Conservation (phyloP, 2,329 filamentous ascomycete genomes). For the Epichloe sp. region DNA sequence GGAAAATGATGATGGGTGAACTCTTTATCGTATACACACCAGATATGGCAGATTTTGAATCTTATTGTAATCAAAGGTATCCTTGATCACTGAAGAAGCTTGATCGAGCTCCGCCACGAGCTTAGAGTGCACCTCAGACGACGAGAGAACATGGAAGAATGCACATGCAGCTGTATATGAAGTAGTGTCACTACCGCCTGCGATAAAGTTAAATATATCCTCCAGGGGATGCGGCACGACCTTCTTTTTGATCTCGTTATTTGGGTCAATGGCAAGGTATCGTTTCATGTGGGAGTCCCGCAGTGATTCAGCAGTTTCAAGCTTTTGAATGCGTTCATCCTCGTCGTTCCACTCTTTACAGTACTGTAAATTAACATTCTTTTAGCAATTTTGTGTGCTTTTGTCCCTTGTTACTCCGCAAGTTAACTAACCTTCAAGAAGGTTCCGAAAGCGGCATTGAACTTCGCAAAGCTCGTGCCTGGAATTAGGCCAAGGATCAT, state of each 20-base stretch:
- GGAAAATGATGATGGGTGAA: neutral
- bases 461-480: neutral
- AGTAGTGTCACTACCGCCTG: neutral
- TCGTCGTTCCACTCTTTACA: neutral
- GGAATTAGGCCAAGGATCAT: neutral
- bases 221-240: neutral
- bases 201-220: slow-evolving; percentile 1
- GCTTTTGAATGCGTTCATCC: neutral
- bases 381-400: no score
- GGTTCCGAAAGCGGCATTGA: neutral
- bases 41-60: neutral
- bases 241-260: neutral
- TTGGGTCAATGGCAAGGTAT: neutral
- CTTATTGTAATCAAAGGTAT: neutral
- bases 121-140: neutral
- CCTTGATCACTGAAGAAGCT: neutral
- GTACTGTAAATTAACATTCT: neutral
- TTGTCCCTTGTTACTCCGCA: no score
- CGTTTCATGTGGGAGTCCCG: neutral
- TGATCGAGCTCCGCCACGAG: neutral
- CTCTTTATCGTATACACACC: neutral
- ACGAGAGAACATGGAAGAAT: slow-evolving; percentile 1
- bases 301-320: neutral
- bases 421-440: neutral
- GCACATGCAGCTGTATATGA: neutral